A percentile compares a stretch with the other conserved stretches of the same genome.
These are phyloP conservation scores for Wallacemonas sp. DNA, from an alignment of 208 protist genomes.

Conservation along the genomic window DNA sequence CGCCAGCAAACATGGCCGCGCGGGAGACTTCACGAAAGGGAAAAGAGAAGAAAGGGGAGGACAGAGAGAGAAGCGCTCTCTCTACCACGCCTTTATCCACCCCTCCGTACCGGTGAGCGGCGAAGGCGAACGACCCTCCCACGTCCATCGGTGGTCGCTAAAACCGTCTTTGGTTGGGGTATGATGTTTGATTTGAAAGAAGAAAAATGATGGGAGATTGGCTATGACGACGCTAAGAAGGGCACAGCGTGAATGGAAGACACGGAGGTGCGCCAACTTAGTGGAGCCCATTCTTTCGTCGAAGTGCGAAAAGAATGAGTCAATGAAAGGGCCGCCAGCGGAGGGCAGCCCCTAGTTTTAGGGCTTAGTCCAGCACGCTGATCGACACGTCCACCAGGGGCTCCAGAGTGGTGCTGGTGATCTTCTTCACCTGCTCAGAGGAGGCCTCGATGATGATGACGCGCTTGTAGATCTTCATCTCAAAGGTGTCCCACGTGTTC, in stretches of 20 bases:
- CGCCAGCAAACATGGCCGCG: no score
- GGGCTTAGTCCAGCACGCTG: conserved; percentile 66
- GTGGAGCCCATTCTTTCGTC: neutral
- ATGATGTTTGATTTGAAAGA: conserved; percentile 8
- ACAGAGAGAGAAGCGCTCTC: no score
- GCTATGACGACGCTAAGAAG: conserved; percentile 14
- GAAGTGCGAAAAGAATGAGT: conserved; percentile 1
- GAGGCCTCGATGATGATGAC: conserved; percentile 97
- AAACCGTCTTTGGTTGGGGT: neutral
- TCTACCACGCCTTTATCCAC: no score
- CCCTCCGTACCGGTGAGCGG: no score
- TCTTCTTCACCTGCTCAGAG: conserved; percentile 88
- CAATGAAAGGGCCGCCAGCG: neutral
- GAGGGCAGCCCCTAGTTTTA: neutral
- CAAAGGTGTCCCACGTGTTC: conserved; percentile 99
- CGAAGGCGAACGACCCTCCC: neutral
- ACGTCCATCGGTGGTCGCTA: neutral
- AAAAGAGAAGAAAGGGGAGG: no score
- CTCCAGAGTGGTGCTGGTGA: conserved; percentile 90
- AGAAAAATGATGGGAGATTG: conserved; percentile 2
- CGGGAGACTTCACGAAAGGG: no score
- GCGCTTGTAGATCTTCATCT: conserved; percentile 99
- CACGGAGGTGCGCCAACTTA: neutral
- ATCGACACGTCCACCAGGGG: conserved; percentile 88
- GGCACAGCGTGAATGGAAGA: neutral